Base-by-base conservation (phyloP, 306 rosid species). In the Abrus precatorius region DNA sequence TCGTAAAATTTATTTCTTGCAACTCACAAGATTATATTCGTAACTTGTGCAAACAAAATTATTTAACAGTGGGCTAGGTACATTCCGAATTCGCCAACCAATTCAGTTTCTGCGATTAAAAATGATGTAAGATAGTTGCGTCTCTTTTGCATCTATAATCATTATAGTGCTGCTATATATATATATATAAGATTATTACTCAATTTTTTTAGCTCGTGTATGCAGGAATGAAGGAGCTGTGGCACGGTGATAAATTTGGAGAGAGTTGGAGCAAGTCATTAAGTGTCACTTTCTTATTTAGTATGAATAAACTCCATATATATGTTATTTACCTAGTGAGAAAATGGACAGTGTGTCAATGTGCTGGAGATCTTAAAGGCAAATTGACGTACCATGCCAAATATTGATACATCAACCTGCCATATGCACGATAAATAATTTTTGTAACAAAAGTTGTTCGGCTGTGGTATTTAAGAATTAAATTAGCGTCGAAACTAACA, bases 1-100 rank as follows among this genome's bases (percentile, higher is more conserved):
- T 36, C 3, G 40, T 36, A 36, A 36, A 36, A 36, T 36, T 36
- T 2, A 9, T 20, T 83, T 66, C 45, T 50, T 79, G 28, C 60
- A 41, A 67, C 3, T 59, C 32, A 13, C 53, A 48, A 13, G 3
- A 43, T 73, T 4, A 20, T 48, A 27, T 6, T 75, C n/a, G 72
- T 78, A 54, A 67, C 29, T 65, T 55, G 1, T 60, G 14, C 28
- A 62, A 20, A 3, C 45, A 30, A 1, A 52, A 70, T 40, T 65
- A 38, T 27, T 48, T 65, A 34, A 83, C 87, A 95, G 99, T 95
- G 99, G 99, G 95, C 99, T 28, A 88, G 97, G 92, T 93, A 88
- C 90, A 86, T 92, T 83, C 97, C 99, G 68, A 85, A 84, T 79
- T 88, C 97, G 1, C 80, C 90, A 81, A 78, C 88, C 56, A 84